These are phyloP conservation scores for Komagataella pastoris DNA, from an alignment of 805 yeast species.

Conservation along the genomic window DNA sequence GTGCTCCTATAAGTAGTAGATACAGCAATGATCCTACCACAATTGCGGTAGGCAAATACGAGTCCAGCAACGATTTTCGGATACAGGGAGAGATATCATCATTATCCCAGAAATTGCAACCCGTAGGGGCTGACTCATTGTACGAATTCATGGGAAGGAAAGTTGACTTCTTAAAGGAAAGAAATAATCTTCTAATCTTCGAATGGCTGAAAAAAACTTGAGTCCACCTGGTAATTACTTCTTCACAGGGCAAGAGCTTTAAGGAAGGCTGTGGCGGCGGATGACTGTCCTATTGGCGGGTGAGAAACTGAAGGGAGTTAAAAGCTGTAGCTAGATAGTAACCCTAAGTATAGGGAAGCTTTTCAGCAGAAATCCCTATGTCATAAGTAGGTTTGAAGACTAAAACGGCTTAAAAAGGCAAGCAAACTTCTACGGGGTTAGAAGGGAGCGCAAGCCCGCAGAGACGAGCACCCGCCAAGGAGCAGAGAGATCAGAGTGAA, in stretches of 20 bases:
- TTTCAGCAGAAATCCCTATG: not conserved
- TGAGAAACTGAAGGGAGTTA: not conserved
- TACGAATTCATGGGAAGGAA: not conserved
- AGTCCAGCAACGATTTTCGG: not conserved
- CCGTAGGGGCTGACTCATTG: not conserved
- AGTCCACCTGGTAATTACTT: not conserved
- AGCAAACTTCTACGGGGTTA: no score
- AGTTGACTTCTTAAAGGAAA: not conserved
- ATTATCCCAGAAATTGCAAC: slow-evolving; percentile 2
- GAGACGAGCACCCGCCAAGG: no score
- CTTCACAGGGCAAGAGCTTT: not conserved
- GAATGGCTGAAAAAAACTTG: not conserved
- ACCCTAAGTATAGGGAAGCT: not conserved
- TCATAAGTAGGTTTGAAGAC: no score
- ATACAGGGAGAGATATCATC: slow-evolving; percentile 1
- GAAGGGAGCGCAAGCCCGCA: no score
- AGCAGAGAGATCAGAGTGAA: not conserved
- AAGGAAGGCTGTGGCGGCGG: not conserved
- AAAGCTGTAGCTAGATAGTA: not conserved
- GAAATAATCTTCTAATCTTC: not conserved
- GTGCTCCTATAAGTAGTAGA: not conserved
- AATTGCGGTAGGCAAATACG: slow-evolving; percentile 5
- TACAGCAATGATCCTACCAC: slow-evolving; percentile 2
- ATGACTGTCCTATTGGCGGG: not conserved
- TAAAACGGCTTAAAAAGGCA: no score